A percentile compares a stretch with the other conserved stretches of the same genome.
Evolutionary conservation across 1,284 basidiomycete genomes (phyloP).

Genomic region (Mrakiaceae sp.): DNA sequence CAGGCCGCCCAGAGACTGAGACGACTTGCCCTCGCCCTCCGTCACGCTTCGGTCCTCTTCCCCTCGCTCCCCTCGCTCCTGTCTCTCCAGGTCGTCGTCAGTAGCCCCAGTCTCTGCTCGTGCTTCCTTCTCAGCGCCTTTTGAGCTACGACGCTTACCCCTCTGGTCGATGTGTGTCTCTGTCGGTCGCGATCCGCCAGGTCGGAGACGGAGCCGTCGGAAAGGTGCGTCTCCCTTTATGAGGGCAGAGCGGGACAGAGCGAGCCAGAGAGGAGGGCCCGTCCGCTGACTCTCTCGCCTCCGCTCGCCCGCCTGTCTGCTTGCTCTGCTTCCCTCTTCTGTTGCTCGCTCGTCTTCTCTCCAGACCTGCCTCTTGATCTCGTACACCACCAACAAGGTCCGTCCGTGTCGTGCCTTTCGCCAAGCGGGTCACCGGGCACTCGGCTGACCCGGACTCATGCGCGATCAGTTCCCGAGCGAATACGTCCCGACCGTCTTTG

Average conservation of each 20-base stretch:
- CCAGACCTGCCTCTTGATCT: constrained; percentile 96
- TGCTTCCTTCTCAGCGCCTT: constrained; percentile 48
- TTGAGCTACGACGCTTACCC: too few relatives aligned
- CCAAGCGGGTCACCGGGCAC: not conserved
- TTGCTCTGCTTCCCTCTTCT: not conserved
- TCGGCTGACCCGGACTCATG: not conserved
- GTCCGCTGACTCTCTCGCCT: too few relatives aligned
- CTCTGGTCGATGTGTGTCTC: too few relatives aligned
- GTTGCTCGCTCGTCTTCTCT: constrained; percentile 16
- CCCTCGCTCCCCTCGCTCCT: not conserved
- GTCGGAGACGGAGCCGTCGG: constrained; percentile 99
- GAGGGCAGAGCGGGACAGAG: not conserved
- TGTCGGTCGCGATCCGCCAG: too few relatives aligned
- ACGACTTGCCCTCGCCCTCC: not conserved
- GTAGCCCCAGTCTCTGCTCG: not conserved
- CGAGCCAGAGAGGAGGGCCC: too few relatives aligned
- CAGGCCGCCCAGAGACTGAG: too few relatives aligned
- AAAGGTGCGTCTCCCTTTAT: constrained; percentile 54
- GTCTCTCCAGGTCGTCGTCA: not conserved
- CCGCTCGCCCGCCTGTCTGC: too few relatives aligned
- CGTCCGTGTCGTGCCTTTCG: constrained; percentile 19
- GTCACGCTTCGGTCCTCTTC: not conserved
- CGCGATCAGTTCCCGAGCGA: constrained; percentile 75
- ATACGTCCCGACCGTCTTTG: constrained; percentile 86
- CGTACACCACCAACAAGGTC: constrained; percentile 84